Conservation (phyloP, 495 filamentous ascomycete genomes). For the Trichoderma reesei region DNA sequence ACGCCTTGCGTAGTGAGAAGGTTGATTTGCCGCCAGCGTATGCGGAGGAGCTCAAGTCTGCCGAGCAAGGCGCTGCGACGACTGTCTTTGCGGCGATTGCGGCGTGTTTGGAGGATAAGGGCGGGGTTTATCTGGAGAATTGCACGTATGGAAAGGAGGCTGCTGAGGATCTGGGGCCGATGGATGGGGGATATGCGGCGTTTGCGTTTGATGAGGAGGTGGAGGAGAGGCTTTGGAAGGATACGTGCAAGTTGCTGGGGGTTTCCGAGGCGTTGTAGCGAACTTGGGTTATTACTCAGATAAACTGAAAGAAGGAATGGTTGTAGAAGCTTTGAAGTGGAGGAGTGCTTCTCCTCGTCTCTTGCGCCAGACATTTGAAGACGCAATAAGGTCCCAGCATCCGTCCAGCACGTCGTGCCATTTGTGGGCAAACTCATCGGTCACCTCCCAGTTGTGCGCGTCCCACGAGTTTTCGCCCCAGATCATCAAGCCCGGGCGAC, state of each 20-base stretch:
- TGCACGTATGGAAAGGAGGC: slow-evolving; percentile 10
- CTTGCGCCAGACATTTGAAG: not conserved
- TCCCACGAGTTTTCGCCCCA: not conserved
- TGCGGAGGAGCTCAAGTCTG: slow-evolving; percentile 18
- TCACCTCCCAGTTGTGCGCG: not conserved
- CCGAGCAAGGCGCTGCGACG: slow-evolving; percentile 40
- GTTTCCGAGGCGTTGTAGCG: not conserved
- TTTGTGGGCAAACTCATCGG: not conserved
- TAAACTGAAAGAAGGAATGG: not conserved
- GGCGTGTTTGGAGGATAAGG: slow-evolving; percentile 27
- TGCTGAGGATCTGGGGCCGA: not conserved
- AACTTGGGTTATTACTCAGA: not conserved
- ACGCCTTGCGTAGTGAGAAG: not conserved
- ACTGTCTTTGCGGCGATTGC: slow-evolving; percentile 37
- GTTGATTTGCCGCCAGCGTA: slow-evolving; percentile 13
- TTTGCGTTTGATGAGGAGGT: slow-evolving; percentile 28
- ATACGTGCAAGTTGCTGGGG: not conserved
- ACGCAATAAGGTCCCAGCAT: not conserved
- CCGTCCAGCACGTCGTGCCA: not conserved
- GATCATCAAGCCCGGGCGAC: not conserved
- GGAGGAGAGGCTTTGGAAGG: slow-evolving; percentile 27
- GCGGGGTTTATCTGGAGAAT: slow-evolving; percentile 36
- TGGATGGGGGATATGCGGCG: slow-evolving; percentile 18
- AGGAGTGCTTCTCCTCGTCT: not conserved
- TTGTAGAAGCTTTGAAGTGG: no score